phyloP scores from a whole-genome alignment of 2,329 filamentous ascomycete genomes.

The Fusarium gaditjirri region DNA sequence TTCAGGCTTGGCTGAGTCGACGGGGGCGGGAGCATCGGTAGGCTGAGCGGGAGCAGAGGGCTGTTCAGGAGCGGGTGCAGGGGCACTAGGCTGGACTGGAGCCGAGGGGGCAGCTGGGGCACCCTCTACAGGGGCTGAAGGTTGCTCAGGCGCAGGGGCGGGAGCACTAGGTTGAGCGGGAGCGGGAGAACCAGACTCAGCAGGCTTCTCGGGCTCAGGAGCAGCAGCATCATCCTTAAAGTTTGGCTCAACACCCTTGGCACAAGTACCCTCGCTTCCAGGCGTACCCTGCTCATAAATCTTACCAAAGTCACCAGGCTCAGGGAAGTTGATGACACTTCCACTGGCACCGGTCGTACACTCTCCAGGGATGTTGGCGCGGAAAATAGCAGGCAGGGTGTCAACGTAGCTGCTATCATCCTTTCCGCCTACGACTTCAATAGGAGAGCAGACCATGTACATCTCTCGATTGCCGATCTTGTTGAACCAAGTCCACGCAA shows the following conservation, averaged over 20 bases:
- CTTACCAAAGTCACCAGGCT: conserved; percentile 40
- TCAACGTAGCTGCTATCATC: conserved; percentile 40
- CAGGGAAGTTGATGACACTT: conserved; percentile 39
- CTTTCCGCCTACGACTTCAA: conserved; percentile 64
- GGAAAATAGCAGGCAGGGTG: conserved; percentile 35
- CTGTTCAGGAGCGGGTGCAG: not conserved
- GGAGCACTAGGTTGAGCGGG: not conserved
- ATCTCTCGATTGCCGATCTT: conserved; percentile 81
- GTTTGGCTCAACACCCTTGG: conserved; percentile 28
- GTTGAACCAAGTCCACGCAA: conserved; percentile 85
- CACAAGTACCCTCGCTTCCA: conserved; percentile 28
- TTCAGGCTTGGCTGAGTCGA: not conserved
- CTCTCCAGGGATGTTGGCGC: conserved; percentile 42
- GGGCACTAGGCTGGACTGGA: not conserved
- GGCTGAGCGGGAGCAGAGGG: not conserved
- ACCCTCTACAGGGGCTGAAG: not conserved
- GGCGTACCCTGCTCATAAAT: conserved; percentile 28
- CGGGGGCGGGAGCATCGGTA: not conserved
- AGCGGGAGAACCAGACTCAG: not conserved
- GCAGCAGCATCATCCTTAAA: conserved; percentile 30
- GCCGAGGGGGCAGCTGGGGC: not conserved
- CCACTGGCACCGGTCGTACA: conserved; percentile 35
- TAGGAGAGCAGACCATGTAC: conserved; percentile 86
- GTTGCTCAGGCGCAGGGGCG: not conserved
- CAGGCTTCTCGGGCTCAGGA: conserved; percentile 7